Base-by-base conservation (phyloP, 352 stramenopile genomes). In the Pythium aquatile region DNA sequence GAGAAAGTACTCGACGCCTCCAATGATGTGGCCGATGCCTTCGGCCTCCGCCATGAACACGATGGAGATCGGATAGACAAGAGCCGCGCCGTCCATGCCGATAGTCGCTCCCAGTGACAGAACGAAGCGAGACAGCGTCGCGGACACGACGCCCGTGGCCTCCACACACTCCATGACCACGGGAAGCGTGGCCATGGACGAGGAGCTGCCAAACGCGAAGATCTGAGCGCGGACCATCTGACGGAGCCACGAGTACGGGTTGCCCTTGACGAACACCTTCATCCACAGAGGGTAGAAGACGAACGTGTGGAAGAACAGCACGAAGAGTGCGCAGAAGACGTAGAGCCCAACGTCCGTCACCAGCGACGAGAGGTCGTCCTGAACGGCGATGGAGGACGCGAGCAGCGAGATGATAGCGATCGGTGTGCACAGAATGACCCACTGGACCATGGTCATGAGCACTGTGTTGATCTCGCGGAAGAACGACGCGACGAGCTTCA, bases 161-260 rank as follows among this genome's bases (percentile, higher is more conserved):
- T 83, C 72, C 26, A 83, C 56, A 56, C 73, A 79, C 16, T 65
- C 57, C 44, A 83, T 77, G 28, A 69, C 59, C 10, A 83, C 68
- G 4, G 76, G 76, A 17, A 83, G 64, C 39, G 76, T 81, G 8
- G 73, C 76, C 61, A 81, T 81, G 14, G 73, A 83, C 29, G 76
- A 83, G 3, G 73, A 44, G 33, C 68, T 72, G 14, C 71, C 70
- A 49, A 81, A 79, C 5, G 70, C 73, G 56, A 83, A 83, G 51
- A 75, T 54, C 42, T 74, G 62, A 0, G 73, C 73, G 3, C 58
- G 64, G 14, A 67, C 46, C 61, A 83, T 77, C 20, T 79, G 40
- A 11, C 53, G 37, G 14, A 81, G 52, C 58, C 66, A 81, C 57
- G 4, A 37, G 58, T 73, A 81, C 48, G 70, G 68, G 61, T 81